These are phyloP conservation scores for Neolentinus lepideus DNA, from an alignment of 1,284 basidiomycete species.

Conservation along the genomic window DNA sequence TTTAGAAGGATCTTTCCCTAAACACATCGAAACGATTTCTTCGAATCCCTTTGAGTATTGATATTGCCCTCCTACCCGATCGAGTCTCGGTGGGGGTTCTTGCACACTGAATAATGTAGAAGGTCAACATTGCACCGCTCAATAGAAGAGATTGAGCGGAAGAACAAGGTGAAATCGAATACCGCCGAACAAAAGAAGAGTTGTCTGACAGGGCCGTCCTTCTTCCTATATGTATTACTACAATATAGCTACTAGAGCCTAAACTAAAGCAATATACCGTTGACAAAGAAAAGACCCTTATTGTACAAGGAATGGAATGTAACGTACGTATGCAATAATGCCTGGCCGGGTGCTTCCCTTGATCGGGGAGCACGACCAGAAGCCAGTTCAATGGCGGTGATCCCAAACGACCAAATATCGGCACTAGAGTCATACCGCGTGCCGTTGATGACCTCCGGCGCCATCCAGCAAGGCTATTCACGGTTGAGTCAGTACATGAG, in stretches of 20 bases:
- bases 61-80: conserved; percentile 64
- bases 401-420: conserved; percentile 91
- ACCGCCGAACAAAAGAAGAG: neutral
- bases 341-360: conserved; percentile 65
- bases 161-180: neutral
- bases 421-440: conserved; percentile 79
- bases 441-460: conserved; percentile 83
- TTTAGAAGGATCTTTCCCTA: conserved; percentile 75
- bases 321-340: conserved; percentile 67
- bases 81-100: conserved; percentile 66
- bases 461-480: conserved; percentile 85
- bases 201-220: neutral
- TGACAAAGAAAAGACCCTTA: neutral
- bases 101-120: conserved; percentile 41
- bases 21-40: conserved; percentile 75
- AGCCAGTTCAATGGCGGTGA: conserved; percentile 80
- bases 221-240: neutral
- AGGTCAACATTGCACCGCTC: conserved; percentile 15
- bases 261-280: neutral
- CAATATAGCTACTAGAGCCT: neutral
- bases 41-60: conserved; percentile 80
- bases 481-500: neutral
- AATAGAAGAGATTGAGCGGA: conserved; percentile 5
- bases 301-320: conserved; percentile 4
- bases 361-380: conserved; percentile 81